phyloP scores from a whole-genome alignment of 768 basidiomycete genomes.

The Mycena metata region DNA sequence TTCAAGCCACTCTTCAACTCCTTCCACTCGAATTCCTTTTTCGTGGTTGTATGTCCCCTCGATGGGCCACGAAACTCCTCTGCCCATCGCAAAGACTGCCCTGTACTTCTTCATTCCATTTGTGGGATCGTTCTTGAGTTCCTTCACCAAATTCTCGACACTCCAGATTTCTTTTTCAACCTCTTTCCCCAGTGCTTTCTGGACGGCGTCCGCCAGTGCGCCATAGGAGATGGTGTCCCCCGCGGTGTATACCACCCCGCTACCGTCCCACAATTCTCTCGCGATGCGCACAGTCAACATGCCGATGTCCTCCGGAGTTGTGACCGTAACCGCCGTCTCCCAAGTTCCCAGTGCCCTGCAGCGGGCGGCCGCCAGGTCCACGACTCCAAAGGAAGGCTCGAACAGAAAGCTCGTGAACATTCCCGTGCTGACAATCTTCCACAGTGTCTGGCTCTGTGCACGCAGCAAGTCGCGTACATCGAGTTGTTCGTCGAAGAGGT shows the following conservation, averaged over 20 bases:
- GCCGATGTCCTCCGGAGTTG: constrained; percentile 47
- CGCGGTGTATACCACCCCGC: constrained; percentile 45
- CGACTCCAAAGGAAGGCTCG: constrained; percentile 45
- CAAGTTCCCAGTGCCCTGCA: constrained; percentile 41
- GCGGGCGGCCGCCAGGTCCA: constrained; percentile 36
- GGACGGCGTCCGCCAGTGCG: constrained; percentile 42
- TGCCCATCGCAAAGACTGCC: constrained; percentile 42
- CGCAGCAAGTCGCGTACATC: constrained; percentile 49
- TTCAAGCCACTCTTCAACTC: constrained; percentile 29
- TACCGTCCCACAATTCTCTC: constrained; percentile 28
- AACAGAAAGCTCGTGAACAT: constrained; percentile 42
- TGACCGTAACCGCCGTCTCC: constrained; percentile 45
- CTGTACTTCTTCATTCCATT: constrained; percentile 42
- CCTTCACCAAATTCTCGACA: constrained; percentile 32
- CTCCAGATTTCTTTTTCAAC: constrained; percentile 39
- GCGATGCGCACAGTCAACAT: constrained; percentile 41
- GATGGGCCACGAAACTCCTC: constrained; percentile 41
- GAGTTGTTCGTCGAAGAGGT: constrained; percentile 52
- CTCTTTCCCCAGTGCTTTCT: constrained; percentile 27
- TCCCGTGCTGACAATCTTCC: constrained; percentile 43
- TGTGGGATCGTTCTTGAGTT: constrained; percentile 39
- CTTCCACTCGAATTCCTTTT: constrained; percentile 29
- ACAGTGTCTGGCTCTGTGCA: constrained; percentile 41
- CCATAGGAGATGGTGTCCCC: constrained; percentile 48
- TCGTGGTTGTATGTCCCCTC: constrained; percentile 38